phyloP scores from a whole-genome alignment of 139 green algal genomes.

The Coelastrella sp. region DNA sequence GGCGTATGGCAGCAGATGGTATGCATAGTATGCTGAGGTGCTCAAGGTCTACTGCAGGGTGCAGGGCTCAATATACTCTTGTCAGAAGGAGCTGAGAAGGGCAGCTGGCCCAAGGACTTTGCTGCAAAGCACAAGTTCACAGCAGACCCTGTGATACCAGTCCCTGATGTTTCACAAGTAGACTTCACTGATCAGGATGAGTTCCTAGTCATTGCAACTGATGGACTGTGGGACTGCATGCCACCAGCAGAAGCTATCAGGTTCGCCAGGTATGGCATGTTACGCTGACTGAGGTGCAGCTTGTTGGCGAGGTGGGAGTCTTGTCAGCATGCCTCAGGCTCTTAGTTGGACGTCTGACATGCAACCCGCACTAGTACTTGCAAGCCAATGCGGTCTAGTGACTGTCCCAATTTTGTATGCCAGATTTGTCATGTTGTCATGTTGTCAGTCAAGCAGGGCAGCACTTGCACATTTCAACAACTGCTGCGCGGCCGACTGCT shows the following conservation, averaged over 20 bases:
- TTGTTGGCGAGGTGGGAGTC: too few relatives aligned
- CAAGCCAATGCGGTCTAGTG: too few relatives aligned
- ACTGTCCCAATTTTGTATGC: too few relatives aligned
- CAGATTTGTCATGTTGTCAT: too few relatives aligned
- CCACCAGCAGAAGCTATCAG: slow-evolving; percentile 55
- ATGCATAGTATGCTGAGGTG: neutral
- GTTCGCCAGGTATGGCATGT: slow-evolving; percentile 43
- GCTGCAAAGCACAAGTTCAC: slow-evolving; percentile 56
- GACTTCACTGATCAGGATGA: slow-evolving; percentile 56
- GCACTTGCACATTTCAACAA: too few relatives aligned
- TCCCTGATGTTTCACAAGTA: slow-evolving; percentile 60
- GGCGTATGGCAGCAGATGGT: neutral
- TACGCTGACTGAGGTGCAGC: too few relatives aligned
- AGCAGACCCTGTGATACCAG: slow-evolving; percentile 66
- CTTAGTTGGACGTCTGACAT: too few relatives aligned
- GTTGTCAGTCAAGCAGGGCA: too few relatives aligned
- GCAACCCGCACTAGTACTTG: too few relatives aligned
- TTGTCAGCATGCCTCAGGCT: too few relatives aligned
- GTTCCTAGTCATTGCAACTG: slow-evolving; percentile 71
- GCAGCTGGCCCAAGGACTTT: slow-evolving; percentile 55
- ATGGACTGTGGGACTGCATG: slow-evolving; percentile 76
- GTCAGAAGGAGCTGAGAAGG: slow-evolving; percentile 55
- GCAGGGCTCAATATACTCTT: slow-evolving; percentile 59
- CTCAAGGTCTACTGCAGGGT: slow-evolving; percentile 21
- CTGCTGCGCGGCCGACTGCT: neutral